Evolutionary conservation across 495 filamentous ascomycete genomes (phyloP), one percentile per base, ranked within the genome.

Genomic region (Pyronema domesticum): DNA sequence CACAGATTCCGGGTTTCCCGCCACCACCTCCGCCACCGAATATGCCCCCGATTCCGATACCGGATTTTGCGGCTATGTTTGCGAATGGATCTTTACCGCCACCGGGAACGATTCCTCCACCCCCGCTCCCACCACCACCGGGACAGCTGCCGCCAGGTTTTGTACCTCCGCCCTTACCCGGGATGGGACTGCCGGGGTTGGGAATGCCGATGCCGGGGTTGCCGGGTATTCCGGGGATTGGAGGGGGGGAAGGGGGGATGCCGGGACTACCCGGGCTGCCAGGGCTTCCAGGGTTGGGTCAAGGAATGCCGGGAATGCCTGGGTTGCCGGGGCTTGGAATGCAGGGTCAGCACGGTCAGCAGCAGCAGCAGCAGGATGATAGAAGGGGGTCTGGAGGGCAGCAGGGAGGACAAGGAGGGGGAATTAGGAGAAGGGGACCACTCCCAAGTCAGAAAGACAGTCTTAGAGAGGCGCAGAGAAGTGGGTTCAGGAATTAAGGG

Each of bases 361-460:
- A 33, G 65, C 60, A 62, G 68, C 63, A 43, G 64, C 61, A 58
- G 40, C 13, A 40, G 43, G 34, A 63, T 54, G 43, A 51, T 46
- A n/a, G 52, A 34, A 45, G 35, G 36, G 15, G 55, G 51, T 7
- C 39, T 53, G 35, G 53, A 36, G 18, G 23, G 5, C 49, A 44
- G 18, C 46, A 58, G 54, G 46, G 58, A 36, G 35, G 61, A 15
- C 50, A 68, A 63, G 13, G 55, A 40, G 57, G 62, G 54, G 56
- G 64, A 30, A 47, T 63, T 19, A 69, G 78, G 46, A 73, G 74
- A 65, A 67, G 82, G 53, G 81, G 73, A 6, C 84, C 84, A 35
- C 67, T 89, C 51, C 85, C 85, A 7, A 88, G 85, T 65, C 85
- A 89, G 67, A 78, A 86, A 62, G 86, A 89, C 62, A 87, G 83